Percentiles rank a stretch among this genome's conserved stretches.
These are phyloP conservation scores for Candida glaebosa DNA, from an alignment of 805 yeast species.

Conservation along the genomic window DNA sequence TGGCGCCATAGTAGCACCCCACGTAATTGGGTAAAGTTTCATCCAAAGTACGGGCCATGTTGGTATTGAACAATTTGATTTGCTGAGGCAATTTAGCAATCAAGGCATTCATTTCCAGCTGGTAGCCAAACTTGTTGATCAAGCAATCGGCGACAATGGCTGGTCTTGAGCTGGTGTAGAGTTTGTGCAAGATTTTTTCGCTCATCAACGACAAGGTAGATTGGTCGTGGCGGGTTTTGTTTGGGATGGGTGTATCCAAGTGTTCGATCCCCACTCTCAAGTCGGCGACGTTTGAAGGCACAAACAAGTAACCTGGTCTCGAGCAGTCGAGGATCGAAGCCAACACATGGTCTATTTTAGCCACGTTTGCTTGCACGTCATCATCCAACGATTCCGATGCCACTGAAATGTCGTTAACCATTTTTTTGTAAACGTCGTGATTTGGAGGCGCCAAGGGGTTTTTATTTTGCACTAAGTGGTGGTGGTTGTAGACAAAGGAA, in stretches of 20 bases:
- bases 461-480: slow-evolving; percentile 58
- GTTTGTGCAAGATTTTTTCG: slow-evolving; percentile 39
- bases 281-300: slow-evolving; percentile 71
- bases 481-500: slow-evolving; percentile 29
- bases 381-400: slow-evolving; percentile 35
- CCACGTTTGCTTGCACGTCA: slow-evolving; percentile 36
- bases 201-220: slow-evolving; percentile 15
- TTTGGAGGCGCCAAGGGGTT: slow-evolving; percentile 53
- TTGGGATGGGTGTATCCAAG: slow-evolving; percentile 10
- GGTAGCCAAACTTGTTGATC: slow-evolving; percentile 57
- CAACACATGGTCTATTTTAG: slow-evolving; percentile 68
- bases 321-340: slow-evolving; percentile 49
- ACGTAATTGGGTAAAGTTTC: slow-evolving; percentile 63
- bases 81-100: slow-evolving; percentile 39
- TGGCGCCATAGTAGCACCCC: slow-evolving; percentile 71
- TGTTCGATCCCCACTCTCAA: slow-evolving; percentile 12
- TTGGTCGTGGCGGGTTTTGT: slow-evolving; percentile 11
- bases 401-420: slow-evolving; percentile 59
- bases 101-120: slow-evolving; percentile 44
- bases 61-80: slow-evolving; percentile 51
- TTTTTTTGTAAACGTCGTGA: slow-evolving; percentile 61
- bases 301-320: slow-evolving; percentile 78
- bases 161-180: slow-evolving; percentile 57
- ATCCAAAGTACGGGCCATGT: slow-evolving; percentile 71
- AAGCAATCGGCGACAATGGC: slow-evolving; percentile 70